Evolutionary conservation across 2,329 filamentous ascomycete species (phyloP), one percentile per base, ranked within the genome.

Genomic region (Aaosphaeria arxii): DNA sequence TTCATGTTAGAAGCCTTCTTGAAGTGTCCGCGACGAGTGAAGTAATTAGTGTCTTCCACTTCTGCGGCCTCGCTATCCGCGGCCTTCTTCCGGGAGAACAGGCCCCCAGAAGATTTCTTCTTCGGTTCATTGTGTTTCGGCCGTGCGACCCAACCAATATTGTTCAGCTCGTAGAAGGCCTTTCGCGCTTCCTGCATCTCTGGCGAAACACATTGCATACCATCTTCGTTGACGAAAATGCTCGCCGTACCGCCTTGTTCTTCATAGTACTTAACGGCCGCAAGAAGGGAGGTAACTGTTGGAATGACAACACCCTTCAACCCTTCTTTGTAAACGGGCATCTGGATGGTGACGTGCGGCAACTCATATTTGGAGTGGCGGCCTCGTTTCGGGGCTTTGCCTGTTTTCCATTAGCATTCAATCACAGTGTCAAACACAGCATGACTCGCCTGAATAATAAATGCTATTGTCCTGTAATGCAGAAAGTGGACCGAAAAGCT

Each of bases 261-360:
- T 52, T 76, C 73, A 51, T 76, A 76, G n/a, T 73, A 72, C 11
- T 69, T 73, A 30, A 75, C 74, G 28, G 73, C 73, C 62, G 88
- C 85, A 71, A 89, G 88, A 68, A 90, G 80, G 2, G 86, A 89
- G 62, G 83, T 84, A 59, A 90, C 82, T 0, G 87, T 91, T 4
- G 87, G 87, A n/a, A 77, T 80, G 60, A 91, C 89, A 67, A 92
- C 88, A 52, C 77, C 83, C 44, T 75, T 74, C 7, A 94, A 76
- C 53, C 88, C 88, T 68, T 92, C 89, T 68, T 91, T 92, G 76
- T 94, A 94, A 0, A 94, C 87, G 6, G 89, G 89, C 64, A 88
- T 91, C 63, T 94, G 89, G 43, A 94, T 88, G 5, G 72, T 76
- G 53, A 88, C 77, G 62, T 88, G 87, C 3, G 86, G 86, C 7